Conservation (phyloP, 495 filamentous ascomycete genomes). For the Hamigera avellanea region DNA sequence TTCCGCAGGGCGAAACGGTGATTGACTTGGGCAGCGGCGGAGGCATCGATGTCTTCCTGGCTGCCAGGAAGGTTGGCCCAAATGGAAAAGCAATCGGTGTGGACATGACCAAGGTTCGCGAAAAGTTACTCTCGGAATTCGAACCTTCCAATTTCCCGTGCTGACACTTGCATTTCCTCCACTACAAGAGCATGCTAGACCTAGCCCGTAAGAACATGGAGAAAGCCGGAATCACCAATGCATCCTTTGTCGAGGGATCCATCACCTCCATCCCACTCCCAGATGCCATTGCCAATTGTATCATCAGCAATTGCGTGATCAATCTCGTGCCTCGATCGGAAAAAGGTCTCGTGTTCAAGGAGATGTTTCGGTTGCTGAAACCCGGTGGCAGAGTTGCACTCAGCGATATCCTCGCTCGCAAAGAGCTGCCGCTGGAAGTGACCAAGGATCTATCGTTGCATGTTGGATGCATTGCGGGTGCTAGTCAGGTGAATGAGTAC, state of each 20-base stretch:
- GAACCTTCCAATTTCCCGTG: not conserved
- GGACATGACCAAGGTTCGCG: slow-evolving; percentile 51
- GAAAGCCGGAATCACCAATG: slow-evolving; percentile 30
- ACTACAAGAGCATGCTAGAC: slow-evolving; percentile 54
- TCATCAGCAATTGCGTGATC: slow-evolving; percentile 55
- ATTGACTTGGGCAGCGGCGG: slow-evolving; percentile 53
- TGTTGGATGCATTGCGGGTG: slow-evolving; percentile 51
- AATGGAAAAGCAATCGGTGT: slow-evolving; percentile 47
- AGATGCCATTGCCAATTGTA: slow-evolving; percentile 35
- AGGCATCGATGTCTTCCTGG: slow-evolving; percentile 55
- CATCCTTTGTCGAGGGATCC: slow-evolving; percentile 37
- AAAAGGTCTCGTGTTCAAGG: slow-evolving; percentile 44
- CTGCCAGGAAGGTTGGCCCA: slow-evolving; percentile 42
- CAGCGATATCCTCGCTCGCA: slow-evolving; percentile 50
- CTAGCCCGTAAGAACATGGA: slow-evolving; percentile 31
- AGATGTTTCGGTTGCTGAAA: slow-evolving; percentile 51
- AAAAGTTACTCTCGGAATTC: not conserved
- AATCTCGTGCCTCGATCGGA: slow-evolving; percentile 51
- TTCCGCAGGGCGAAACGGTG: slow-evolving; percentile 44
- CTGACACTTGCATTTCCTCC: not conserved
- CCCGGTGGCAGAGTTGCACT: slow-evolving; percentile 51
- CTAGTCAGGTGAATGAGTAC: slow-evolving; percentile 42
- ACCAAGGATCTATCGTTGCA: slow-evolving; percentile 38
- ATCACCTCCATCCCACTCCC: slow-evolving; percentile 43
- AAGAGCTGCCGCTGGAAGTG: slow-evolving; percentile 37